Conservation (phyloP, 768 basidiomycete genomes). For the Agrocybe pediades region DNA sequence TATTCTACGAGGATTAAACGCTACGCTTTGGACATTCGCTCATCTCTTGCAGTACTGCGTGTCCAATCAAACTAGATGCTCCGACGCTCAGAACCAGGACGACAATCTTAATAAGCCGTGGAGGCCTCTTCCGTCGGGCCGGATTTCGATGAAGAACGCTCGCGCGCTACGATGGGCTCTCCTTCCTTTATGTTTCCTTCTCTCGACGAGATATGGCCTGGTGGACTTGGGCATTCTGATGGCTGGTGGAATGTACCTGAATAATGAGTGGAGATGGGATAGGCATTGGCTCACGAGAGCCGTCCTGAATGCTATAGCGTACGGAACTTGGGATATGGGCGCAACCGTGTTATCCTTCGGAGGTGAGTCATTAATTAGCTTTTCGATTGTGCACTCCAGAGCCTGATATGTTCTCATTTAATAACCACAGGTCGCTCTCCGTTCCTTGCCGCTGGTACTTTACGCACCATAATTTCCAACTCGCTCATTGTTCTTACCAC, state of each 20-base stretch:
- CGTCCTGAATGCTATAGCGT: background rate
- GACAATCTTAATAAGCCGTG: slow-evolving; percentile 7
- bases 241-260: background rate
- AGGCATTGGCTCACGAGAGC: slow-evolving; percentile 2
- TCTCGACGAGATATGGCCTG: background rate
- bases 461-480: background rate
- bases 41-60: slow-evolving; percentile 8
- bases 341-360: slow-evolving; percentile 1
- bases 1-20: background rate
- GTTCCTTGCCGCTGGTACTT: background rate
- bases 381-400: too few relatives aligned
- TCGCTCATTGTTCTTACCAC: slow-evolving; percentile 4
- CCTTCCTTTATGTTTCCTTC: background rate
- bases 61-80: slow-evolving; percentile 5
- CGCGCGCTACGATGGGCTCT: background rate
- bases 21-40: background rate
- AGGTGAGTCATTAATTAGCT: background rate
- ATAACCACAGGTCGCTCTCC: background rate
- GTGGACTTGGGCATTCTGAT: background rate
- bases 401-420: background rate
- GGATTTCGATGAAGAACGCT: slow-evolving; percentile 2
- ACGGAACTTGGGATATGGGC: background rate
- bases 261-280: slow-evolving; percentile 3
- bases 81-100: slow-evolving; percentile 3
- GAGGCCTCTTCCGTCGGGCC: slow-evolving; percentile 7